Evolutionary conservation across 2,329 filamentous ascomycete species (phyloP).

Genomic region (Cladorrhinum sp.): DNA sequence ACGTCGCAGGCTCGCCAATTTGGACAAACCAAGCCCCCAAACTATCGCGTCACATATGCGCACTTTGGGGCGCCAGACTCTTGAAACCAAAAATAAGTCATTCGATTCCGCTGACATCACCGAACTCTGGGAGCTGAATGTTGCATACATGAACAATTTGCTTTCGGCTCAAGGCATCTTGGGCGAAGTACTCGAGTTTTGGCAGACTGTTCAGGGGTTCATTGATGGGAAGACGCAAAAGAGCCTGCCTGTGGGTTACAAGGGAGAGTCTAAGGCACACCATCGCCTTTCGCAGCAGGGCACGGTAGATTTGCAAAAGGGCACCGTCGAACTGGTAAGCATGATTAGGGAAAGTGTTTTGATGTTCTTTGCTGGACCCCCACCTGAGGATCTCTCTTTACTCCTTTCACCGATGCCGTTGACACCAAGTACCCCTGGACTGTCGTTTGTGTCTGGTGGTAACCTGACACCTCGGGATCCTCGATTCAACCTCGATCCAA

Average conservation of each 20-base stretch:
- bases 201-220: slow-evolving; percentile 88
- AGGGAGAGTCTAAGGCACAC: slow-evolving; percentile 76
- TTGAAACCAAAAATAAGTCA: slow-evolving; percentile 58
- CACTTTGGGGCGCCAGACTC: slow-evolving; percentile 64
- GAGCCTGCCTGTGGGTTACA: slow-evolving; percentile 73
- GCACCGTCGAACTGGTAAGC: slow-evolving; percentile 76
- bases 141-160: slow-evolving; percentile 69
- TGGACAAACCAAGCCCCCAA: slow-evolving; percentile 67
- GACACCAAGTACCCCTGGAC: slow-evolving; percentile 65
- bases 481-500: slow-evolving; percentile 76
- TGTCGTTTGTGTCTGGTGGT: slow-evolving; percentile 40
- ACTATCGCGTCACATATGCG: slow-evolving; percentile 73
- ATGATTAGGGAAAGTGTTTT: slow-evolving; percentile 76
- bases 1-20: slow-evolving; percentile 72
- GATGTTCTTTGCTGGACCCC: slow-evolving; percentile 81
- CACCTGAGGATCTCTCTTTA: slow-evolving; percentile 84
- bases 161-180: slow-evolving; percentile 78
- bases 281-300: slow-evolving; percentile 74
- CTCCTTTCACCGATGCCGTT: slow-evolving; percentile 77
- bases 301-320: slow-evolving; percentile 69
- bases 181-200: slow-evolving; percentile 88
- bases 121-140: slow-evolving; percentile 89
- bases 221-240: slow-evolving; percentile 82
- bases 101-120: slow-evolving; percentile 79
- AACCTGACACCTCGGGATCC: slow-evolving; percentile 61